A percentile compares a stretch with the other conserved stretches of the same genome.
These are phyloP conservation scores for Aplosporella prunicola DNA, from an alignment of 2,329 filamentous ascomycete genomes.

Conservation along the genomic window DNA sequence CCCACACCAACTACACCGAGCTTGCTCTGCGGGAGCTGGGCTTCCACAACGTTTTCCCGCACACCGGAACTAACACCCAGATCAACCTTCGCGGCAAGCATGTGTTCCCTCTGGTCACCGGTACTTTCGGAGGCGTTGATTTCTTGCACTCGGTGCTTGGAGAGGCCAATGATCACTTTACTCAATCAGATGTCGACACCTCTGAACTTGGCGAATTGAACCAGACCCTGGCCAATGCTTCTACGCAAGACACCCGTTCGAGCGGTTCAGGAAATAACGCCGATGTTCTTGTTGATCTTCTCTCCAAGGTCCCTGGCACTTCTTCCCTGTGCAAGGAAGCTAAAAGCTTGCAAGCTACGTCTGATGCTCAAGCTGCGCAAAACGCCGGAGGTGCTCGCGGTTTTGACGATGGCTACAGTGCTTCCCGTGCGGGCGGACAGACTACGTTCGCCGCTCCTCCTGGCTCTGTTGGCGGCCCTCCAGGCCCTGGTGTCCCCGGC, in stretches of 20 bases:
- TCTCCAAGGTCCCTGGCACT: constrained; percentile 62
- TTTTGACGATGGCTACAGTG: constrained; percentile 26
- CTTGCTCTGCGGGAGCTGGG: constrained; percentile 44
- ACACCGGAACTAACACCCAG: constrained; percentile 38
- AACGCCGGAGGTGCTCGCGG: constrained; percentile 31
- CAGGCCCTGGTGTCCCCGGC: constrained; percentile 53
- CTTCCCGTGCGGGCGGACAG: constrained; percentile 24
- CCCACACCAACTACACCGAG: constrained; percentile 47
- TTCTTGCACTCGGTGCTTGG: constrained; percentile 43
- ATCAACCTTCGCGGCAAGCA: constrained; percentile 39
- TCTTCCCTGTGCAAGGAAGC: constrained; percentile 39
- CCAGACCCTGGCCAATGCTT: constrained; percentile 33
- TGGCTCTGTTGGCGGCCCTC: constrained; percentile 35
- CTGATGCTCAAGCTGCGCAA: constrained; percentile 38
- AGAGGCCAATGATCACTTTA: constrained; percentile 41
- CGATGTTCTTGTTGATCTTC: constrained; percentile 53
- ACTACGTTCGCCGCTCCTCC: constrained; percentile 33
- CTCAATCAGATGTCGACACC: constrained; percentile 31
- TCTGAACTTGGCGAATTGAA: constrained; percentile 39
- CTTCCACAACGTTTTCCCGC: constrained; percentile 42
- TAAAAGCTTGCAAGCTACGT: constrained; percentile 34
- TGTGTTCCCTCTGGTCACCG: constrained; percentile 44
- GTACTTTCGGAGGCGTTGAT: constrained; percentile 45
- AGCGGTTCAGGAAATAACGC: constrained; percentile 24
- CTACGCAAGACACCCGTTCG: constrained; percentile 22